These are phyloP conservation scores for Solanum pinnatisectum DNA, from an alignment of 257 asterid genomes.

Conservation along the genomic window DNA sequence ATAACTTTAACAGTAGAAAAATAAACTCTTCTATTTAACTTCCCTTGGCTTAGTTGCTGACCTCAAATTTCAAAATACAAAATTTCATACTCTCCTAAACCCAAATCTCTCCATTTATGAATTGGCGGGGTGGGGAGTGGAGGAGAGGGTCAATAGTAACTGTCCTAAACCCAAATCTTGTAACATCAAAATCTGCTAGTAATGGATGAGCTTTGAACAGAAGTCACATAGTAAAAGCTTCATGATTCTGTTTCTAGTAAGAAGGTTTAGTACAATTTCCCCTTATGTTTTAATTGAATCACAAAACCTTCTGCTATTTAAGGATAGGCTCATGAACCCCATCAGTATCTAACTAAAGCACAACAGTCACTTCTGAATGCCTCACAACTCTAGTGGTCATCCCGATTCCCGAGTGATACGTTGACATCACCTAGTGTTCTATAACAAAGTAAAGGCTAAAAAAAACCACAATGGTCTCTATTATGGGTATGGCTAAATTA, in stretches of 20 bases:
- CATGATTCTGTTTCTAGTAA: background rate
- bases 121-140: background rate
- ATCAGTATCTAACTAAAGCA: background rate
- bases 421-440: background rate
- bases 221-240: background rate
- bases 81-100: background rate
- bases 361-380: background rate
- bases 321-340: background rate
- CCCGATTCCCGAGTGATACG: background rate
- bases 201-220: background rate
- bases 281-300: background rate
- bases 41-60: background rate
- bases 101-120: background rate
- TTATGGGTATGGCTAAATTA: background rate
- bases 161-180: background rate
- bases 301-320: background rate
- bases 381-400: background rate
- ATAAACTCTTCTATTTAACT: background rate
- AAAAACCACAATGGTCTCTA: background rate
- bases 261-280: background rate
- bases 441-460: background rate
- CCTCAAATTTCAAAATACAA: background rate
- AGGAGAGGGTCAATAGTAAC: background rate
- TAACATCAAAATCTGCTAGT: background rate
- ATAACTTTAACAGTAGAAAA: background rate